phyloP scores from a whole-genome alignment of 2,329 filamentous ascomycete genomes.

The Tolypocladium sp. region DNA sequence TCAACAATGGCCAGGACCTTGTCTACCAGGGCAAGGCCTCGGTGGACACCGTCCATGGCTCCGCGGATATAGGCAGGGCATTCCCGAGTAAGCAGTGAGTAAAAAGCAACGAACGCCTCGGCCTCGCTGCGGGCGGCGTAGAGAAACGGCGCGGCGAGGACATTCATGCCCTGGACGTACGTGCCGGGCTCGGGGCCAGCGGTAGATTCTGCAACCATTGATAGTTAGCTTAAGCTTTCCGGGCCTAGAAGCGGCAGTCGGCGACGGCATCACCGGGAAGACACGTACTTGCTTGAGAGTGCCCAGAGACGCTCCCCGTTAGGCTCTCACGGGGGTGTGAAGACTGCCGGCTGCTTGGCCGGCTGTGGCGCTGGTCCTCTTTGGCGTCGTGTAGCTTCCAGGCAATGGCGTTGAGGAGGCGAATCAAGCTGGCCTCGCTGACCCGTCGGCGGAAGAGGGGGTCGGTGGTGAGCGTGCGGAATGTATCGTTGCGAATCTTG shows the following conservation, averaged over 20 bases:
- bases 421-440: constrained; percentile 89
- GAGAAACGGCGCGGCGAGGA: constrained; percentile 88
- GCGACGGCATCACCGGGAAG: constrained; percentile 15
- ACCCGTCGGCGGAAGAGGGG: constrained; percentile 94
- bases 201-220: constrained; percentile 55
- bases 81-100: constrained; percentile 77
- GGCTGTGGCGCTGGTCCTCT: constrained; percentile 34
- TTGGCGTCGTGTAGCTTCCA: constrained; percentile 85
- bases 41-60: constrained; percentile 95
- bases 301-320: constrained; percentile 22
- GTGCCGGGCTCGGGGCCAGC: constrained; percentile 59
- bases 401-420: constrained; percentile 86
- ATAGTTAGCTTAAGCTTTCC: constrained; percentile 11
- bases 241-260: neutral
- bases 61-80: constrained; percentile 90
- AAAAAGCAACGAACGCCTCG: constrained; percentile 87
- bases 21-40: constrained; percentile 83
- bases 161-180: constrained; percentile 99
- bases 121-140: constrained; percentile 92
- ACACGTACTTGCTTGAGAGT: constrained; percentile 28
- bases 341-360: constrained; percentile 27
- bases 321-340: constrained; percentile 21
- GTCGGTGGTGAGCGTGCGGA: constrained; percentile 91
- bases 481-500: constrained; percentile 98
- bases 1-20: constrained; percentile 88